Percentiles rank a stretch among this genome's conserved stretches.
Conservation (phyloP, 2,329 filamentous ascomycete genomes). For the Botrytis aclada region DNA sequence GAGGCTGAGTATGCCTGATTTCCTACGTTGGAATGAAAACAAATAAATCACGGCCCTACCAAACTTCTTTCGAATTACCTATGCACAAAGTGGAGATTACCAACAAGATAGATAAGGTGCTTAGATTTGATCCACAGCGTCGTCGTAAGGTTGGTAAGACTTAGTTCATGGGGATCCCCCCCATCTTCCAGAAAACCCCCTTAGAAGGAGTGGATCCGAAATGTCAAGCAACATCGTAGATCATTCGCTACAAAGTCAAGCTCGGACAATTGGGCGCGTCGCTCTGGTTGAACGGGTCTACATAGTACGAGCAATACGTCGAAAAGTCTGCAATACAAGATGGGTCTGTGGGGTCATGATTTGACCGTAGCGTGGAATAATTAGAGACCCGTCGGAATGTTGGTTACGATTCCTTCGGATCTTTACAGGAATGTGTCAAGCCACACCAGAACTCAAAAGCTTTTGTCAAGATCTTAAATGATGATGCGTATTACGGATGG, state of each 20-base stretch:
- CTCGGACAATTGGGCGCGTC: slow-evolving; percentile 3
- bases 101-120: neutral
- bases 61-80: neutral
- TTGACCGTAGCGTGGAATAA: neutral
- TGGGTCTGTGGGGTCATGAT: neutral
- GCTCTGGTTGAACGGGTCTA: neutral
- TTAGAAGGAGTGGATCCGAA: slow-evolving; percentile 3
- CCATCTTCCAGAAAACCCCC: slow-evolving; percentile 16
- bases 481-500: neutral
- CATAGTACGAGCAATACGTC: slow-evolving; percentile 4
- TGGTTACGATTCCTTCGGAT: neutral
- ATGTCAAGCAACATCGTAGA: neutral
- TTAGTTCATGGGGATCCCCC: slow-evolving; percentile 8
- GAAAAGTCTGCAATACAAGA: neutral
- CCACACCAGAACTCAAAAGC: neutral
- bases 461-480: neutral
- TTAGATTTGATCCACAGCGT: neutral
- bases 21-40: neutral
- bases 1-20: slow-evolving; percentile 16
- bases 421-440: neutral
- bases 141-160: neutral
- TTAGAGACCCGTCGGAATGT: neutral
- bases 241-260: slow-evolving; percentile 10
- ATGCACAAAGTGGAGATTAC: slow-evolving; percentile 13
- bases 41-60: neutral